phyloP scores from a whole-genome alignment of 2,329 filamentous ascomycete genomes.

The Ophiocordyceps unilateralis region DNA sequence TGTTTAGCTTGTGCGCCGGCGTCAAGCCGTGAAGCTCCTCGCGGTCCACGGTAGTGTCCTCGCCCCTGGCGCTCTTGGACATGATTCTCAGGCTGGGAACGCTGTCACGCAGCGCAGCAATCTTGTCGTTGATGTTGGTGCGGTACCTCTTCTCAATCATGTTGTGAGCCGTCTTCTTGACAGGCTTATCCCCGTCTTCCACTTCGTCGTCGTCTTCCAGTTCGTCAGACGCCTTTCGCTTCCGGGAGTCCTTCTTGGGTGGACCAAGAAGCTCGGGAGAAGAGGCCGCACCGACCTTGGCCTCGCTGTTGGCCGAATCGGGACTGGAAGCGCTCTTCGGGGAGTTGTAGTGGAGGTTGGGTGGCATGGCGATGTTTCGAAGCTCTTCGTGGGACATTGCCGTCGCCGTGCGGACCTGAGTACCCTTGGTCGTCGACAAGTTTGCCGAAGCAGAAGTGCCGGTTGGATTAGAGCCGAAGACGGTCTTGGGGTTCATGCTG shows the following conservation, averaged over 20 bases:
- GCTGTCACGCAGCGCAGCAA: conserved; percentile 77
- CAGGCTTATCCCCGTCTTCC: conserved; percentile 33
- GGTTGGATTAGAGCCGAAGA: conserved; percentile 10
- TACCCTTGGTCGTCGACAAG: conserved; percentile 5
- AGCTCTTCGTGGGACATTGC: conserved; percentile 41
- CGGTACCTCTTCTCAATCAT: conserved; percentile 97
- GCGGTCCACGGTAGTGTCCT: conserved; percentile 54
- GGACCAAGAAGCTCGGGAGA: conserved; percentile 38
- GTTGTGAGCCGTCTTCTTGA: conserved; percentile 92
- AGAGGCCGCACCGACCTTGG: conserved; percentile 29
- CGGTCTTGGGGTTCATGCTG: conserved; percentile 17
- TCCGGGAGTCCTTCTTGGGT: conserved; percentile 31
- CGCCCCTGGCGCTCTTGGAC: conserved; percentile 51
- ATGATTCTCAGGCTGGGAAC: conserved; percentile 80
- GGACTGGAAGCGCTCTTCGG: conserved; percentile 42
- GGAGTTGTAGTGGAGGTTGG: conserved; percentile 41
- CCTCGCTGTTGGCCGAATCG: conserved; percentile 32
- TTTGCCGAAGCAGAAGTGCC: not conserved
- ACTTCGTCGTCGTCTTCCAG: conserved; percentile 36
- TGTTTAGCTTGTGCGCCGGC: conserved; percentile 87
- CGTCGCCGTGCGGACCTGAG: conserved; percentile 8
- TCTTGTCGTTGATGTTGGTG: conserved; percentile 94
- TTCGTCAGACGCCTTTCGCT: conserved; percentile 52
- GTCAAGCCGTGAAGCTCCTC: conserved; percentile 62
- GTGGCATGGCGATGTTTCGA: conserved; percentile 46